A percentile compares a stretch with the other conserved stretches of the same genome.
Conservation (phyloP, 139 green algal species). For the Picochlorum costavermella region DNA sequence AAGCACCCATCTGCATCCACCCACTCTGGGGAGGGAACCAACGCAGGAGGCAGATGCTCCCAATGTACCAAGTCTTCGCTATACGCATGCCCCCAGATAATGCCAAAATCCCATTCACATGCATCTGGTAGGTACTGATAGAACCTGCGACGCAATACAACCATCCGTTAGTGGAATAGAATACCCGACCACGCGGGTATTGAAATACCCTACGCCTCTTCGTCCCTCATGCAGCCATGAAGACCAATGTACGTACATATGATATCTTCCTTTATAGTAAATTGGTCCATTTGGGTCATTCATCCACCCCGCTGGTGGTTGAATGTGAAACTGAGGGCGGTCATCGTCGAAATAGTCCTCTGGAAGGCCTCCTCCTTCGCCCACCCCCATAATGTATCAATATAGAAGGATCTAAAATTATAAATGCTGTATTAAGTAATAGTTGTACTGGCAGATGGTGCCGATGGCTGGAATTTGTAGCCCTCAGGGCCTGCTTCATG, state of each 20-base stretch:
- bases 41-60: slow-evolving; percentile 57
- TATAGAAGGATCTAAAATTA: neutral
- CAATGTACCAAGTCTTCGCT: slow-evolving; percentile 63
- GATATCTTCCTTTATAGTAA: slow-evolving; percentile 43
- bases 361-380: neutral
- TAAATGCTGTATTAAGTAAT: too few relatives aligned
- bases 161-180: neutral
- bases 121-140: slow-evolving; percentile 64
- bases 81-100: slow-evolving; percentile 72
- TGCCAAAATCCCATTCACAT: slow-evolving; percentile 72
- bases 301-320: slow-evolving; percentile 44
- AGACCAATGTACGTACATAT: slow-evolving; percentile 34
- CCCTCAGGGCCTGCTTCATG: too few relatives aligned
- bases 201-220: neutral
- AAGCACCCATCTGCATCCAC: slow-evolving; percentile 77
- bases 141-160: slow-evolving; percentile 42
- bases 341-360: slow-evolving; percentile 20
- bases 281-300: slow-evolving; percentile 65
- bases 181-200: neutral
- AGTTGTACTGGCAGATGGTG: too few relatives aligned
- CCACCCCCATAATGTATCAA: neutral
- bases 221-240: neutral
- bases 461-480: too few relatives aligned
- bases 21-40: slow-evolving; percentile 54
- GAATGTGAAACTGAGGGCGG: slow-evolving; percentile 48